Base-by-base conservation (phyloP, 2,329 filamentous ascomycete genomes). In the Atkinsonella texensis region DNA sequence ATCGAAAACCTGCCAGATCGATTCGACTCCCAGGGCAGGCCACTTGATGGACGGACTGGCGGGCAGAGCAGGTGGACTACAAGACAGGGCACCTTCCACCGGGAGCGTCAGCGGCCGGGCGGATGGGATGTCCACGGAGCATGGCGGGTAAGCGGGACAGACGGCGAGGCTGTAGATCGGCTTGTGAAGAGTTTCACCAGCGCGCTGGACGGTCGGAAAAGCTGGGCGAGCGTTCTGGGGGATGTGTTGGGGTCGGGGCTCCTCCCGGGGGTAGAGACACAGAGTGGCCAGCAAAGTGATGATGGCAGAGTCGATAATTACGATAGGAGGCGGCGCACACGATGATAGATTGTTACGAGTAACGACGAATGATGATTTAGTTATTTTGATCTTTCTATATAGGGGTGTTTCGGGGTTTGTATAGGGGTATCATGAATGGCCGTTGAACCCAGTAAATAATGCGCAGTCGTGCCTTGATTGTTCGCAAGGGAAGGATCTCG, bases 1-100 rank as follows among this genome's bases (percentile, higher is more conserved):
- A 60, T 76, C 1, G 74, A 77, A 55, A 55, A 65, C 2, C 59
- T 77, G 0, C 74, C 74, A 0, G 70, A 72, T 49, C 69, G 74
- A 0, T 77, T 77, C 48, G 73, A 77, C 53, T 51, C 59, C 0
- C 57, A 70, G 2, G 74, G 75, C 1, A 65, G 62, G 12, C 72
- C 68, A 1, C 57, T 77, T 1, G 63, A 68, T 45, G 57, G 56
- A 8, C 56, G 54, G 5, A 53, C 55, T 8, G 40, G 45, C 2
- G 53, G 49, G 7, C 53, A 51, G 6, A 52, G 49, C 58, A 54
- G 60, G 3, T 65, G 64, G 66, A 67, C 68, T 1, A 63, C 62
- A 3, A 65, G 73, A 2, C 63, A 57, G 9, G 74, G 74, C 3
- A 66, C 70, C 0, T 76, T 77, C 53, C 65, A 68, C 35, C 70